Conservation (phyloP, 768 basidiomycete genomes). For the Kwoniella botswanensis region DNA sequence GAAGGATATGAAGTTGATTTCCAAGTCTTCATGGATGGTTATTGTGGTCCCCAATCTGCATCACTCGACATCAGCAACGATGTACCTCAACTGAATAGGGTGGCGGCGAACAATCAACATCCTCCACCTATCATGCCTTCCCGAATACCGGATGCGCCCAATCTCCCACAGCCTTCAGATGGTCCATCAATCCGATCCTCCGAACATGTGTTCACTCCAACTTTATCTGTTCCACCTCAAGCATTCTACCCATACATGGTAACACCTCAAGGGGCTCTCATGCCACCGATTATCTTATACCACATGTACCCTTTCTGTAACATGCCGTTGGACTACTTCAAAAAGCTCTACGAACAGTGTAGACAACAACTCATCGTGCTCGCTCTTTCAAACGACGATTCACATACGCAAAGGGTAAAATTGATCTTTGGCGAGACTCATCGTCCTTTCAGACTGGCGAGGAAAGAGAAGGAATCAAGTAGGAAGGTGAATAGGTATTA, state of each 20-base stretch:
- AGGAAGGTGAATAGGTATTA: background rate
- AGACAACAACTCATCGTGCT: no score
- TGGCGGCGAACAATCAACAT: background rate
- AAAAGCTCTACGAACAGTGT: no score
- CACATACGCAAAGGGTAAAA: background rate
- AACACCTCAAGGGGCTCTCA: no score
- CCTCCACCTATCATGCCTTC: background rate
- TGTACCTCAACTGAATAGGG: background rate
- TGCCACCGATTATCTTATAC: no score
- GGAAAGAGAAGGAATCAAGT: background rate
- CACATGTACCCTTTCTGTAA: no score
- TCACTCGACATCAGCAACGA: background rate
- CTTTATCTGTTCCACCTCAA: no score
- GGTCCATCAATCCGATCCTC: background rate
- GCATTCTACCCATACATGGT: no score
- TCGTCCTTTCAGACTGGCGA: background rate
- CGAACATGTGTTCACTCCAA: background rate
- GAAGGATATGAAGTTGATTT: background rate
- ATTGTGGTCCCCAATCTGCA: background rate
- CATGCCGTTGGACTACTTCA: no score
- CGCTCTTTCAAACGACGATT: background rate
- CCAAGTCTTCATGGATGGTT: background rate
- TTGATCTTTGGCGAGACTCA: background rate
- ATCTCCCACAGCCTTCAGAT: background rate
- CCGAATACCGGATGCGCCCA: background rate